These are phyloP conservation scores for Ustilago crameri DNA, from an alignment of 1,284 basidiomycete species.

Conservation along the genomic window DNA sequence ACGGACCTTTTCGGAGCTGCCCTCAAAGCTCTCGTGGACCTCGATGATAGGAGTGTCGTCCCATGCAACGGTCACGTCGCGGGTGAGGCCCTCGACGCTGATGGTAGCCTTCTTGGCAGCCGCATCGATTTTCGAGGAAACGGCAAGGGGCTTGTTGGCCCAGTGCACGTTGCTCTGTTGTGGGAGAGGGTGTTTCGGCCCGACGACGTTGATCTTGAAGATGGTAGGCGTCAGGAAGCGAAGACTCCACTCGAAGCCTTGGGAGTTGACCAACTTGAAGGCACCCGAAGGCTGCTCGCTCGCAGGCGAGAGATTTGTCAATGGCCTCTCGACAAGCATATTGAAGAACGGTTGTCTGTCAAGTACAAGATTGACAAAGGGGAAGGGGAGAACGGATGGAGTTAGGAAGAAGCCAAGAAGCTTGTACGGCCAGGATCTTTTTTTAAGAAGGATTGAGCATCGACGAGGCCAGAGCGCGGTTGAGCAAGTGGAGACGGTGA, in stretches of 20 bases:
- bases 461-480: no score
- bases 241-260: conserved; percentile 66
- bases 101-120: conserved; percentile 36
- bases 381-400: neutral
- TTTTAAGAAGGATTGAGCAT: conserved; percentile 13
- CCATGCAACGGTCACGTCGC: conserved; percentile 37
- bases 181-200: conserved; percentile 67
- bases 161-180: conserved; percentile 69
- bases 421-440: no score
- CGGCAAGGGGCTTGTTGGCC: conserved; percentile 40
- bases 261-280: conserved; percentile 49
- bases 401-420: neutral
- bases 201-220: conserved; percentile 66
- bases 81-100: conserved; percentile 42
- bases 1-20: conserved; percentile 40
- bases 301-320: conserved; percentile 30
- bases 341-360: conserved; percentile 8
- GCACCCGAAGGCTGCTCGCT: conserved; percentile 26
- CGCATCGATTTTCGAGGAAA: conserved; percentile 60
- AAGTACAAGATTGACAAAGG: neutral
- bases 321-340: conserved; percentile 46
- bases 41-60: conserved; percentile 63
- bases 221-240: conserved; percentile 66
- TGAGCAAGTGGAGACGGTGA: neutral
- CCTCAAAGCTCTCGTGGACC: conserved; percentile 50